Conservation (phyloP, 495 filamentous ascomycete genomes). For the Penicillium turbatum region DNA sequence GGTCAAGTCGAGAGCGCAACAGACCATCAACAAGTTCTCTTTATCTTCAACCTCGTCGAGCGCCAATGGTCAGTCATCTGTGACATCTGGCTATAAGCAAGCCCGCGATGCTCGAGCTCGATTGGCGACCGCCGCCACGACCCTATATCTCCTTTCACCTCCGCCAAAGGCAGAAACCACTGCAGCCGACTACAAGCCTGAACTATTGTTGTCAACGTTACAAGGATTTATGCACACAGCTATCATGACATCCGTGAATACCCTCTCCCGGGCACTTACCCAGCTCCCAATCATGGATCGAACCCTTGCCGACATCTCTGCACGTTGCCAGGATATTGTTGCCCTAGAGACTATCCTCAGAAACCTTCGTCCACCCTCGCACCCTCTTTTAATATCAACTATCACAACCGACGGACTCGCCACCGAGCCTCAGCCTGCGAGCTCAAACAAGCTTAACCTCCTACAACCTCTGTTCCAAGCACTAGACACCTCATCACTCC, state of each 20-base stretch:
- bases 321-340: conserved; percentile 84
- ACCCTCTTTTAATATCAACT: conserved; percentile 52
- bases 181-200: conserved; percentile 48
- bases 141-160: conserved; percentile 79
- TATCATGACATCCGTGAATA: conserved; percentile 67
- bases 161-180: conserved; percentile 29
- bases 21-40: conserved; percentile 78
- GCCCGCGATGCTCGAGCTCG: conserved; percentile 71
- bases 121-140: conserved; percentile 67
- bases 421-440: conserved; percentile 5
- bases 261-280: conserved; percentile 66
- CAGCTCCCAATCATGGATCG: conserved; percentile 79
- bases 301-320: conserved; percentile 74
- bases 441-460: conserved; percentile 47
- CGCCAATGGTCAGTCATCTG: conserved; percentile 23
- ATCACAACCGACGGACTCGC: conserved; percentile 5
- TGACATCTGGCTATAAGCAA: conserved; percentile 66
- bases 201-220: conserved; percentile 68
- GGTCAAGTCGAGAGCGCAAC: conserved; percentile 66
- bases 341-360: conserved; percentile 77
- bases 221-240: conserved; percentile 76
- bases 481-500: conserved; percentile 81
- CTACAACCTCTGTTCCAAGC: conserved; percentile 68
- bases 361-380: conserved; percentile 57
- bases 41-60: conserved; percentile 55